Percentiles rank a stretch among this genome's conserved stretches.
These are phyloP conservation scores for Epichloe uncinata DNA, from an alignment of 2,329 filamentous ascomycete species.

Conservation along the genomic window DNA sequence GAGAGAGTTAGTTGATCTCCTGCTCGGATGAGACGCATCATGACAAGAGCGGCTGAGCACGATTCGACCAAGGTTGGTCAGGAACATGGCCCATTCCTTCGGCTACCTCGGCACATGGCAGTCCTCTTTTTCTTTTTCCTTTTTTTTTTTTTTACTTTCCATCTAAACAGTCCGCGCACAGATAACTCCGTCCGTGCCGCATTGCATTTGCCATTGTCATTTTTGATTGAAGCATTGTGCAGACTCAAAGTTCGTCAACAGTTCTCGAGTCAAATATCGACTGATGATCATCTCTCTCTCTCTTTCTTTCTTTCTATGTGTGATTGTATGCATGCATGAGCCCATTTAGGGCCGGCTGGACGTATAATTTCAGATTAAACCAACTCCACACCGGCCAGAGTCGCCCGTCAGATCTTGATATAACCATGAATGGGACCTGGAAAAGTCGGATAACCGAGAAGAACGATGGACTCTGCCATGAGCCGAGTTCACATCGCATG, in stretches of 20 bases:
- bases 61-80: not conserved
- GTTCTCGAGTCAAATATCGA: too few relatives aligned
- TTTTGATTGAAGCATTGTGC: not conserved
- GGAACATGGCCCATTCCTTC: not conserved
- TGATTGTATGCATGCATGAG: too few relatives aligned
- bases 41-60: not conserved
- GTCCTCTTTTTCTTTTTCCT: too few relatives aligned
- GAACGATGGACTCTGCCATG: not conserved
- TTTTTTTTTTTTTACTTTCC: too few relatives aligned
- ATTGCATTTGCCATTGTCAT: too few relatives aligned
- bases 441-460: not conserved
- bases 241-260: not conserved
- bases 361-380: too few relatives aligned
- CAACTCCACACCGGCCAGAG: too few relatives aligned
- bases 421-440: too few relatives aligned
- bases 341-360: too few relatives aligned
- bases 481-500: not conserved
- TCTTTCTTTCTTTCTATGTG: too few relatives aligned
- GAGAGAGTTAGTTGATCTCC: not conserved
- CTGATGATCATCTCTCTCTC: too few relatives aligned
- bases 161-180: not conserved
- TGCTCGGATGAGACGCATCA: not conserved
- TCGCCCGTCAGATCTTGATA: too few relatives aligned
- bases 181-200: not conserved
- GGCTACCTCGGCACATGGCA: not conserved